Conservation (phyloP, 345 rosid genomes). For the Corymbia maculata region DNA sequence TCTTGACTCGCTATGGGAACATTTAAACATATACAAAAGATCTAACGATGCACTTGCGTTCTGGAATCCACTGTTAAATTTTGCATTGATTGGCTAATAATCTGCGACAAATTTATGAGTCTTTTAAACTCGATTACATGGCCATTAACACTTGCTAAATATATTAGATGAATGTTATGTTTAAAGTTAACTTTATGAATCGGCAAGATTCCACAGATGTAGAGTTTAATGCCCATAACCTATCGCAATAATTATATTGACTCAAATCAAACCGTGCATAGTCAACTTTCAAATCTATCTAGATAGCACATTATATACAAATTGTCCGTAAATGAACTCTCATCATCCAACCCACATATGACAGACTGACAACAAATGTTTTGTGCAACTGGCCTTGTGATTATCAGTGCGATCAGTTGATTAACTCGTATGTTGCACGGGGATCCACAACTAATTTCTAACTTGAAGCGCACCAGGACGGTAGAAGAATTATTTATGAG, state of each 20-base stretch:
- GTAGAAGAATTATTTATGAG: background rate
- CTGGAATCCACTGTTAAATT: background rate
- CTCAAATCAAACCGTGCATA: background rate
- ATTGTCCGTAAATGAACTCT: background rate
- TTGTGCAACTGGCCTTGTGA: background rate
- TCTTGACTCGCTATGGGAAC: background rate
- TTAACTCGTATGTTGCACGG: background rate
- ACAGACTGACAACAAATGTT: background rate
- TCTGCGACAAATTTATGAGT: background rate
- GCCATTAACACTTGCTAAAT: background rate
- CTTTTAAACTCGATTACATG: background rate
- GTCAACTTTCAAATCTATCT: background rate
- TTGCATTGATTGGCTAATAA: background rate
- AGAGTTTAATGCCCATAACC: background rate
- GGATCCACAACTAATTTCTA: background rate
- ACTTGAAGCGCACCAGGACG: background rate
- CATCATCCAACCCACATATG: background rate
- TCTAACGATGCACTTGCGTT: background rate
- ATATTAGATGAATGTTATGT: background rate
- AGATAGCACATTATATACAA: background rate
- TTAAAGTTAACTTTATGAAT: background rate
- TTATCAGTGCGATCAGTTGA: background rate
- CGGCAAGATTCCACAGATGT: background rate
- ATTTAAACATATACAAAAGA: background rate
- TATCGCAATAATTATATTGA: background rate